Conservation (phyloP, 305 asterid species). For the Solanum hybrid region DNA sequence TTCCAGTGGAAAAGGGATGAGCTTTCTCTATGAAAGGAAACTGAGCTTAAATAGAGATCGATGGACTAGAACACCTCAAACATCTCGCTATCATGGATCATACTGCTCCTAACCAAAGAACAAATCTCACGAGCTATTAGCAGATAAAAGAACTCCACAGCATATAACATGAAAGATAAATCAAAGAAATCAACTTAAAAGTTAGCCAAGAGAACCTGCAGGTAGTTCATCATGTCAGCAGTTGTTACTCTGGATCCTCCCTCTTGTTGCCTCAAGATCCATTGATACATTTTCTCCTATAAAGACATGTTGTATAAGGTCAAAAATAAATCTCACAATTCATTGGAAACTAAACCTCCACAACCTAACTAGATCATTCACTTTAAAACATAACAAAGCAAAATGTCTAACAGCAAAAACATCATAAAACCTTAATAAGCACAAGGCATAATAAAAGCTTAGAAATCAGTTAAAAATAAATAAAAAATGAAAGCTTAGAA, state of each 20-base stretch:
- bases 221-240: constrained; percentile 49
- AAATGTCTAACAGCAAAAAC: background rate
- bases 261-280: constrained; percentile 83
- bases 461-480: background rate
- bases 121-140: background rate
- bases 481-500: background rate
- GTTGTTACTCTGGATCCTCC: constrained; percentile 66
- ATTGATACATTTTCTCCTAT: constrained; percentile 74
- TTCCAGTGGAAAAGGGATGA: background rate
- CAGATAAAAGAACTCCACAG: background rate
- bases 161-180: background rate
- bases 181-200: background rate
- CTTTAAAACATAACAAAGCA: background rate
- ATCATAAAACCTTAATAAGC: background rate
- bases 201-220: constrained; percentile 40
- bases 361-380: background rate
- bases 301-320: background rate
- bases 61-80: background rate
- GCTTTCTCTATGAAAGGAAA: background rate
- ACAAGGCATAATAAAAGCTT: background rate
- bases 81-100: background rate
- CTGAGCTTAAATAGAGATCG: background rate
- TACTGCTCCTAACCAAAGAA: background rate
- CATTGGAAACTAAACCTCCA: background rate
- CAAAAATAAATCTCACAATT: background rate